Percentiles rank a stretch among this genome's conserved stretches.
Conservation (phyloP, 2,329 filamentous ascomycete genomes). For the Aspergillus jensenii region DNA sequence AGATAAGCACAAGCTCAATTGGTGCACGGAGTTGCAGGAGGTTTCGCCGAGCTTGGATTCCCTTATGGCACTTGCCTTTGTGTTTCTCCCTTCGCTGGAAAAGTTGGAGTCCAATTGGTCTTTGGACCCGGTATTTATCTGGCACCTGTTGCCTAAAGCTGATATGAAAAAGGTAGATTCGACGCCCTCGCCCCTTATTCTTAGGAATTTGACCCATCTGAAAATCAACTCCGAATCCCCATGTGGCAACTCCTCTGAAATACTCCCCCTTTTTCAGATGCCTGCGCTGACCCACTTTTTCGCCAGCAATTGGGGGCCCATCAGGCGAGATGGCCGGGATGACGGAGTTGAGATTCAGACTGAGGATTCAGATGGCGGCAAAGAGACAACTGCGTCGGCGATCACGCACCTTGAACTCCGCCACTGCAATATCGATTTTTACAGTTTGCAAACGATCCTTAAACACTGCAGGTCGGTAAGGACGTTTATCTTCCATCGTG, state of each 20-base stretch:
- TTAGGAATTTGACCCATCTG: constrained; percentile 9
- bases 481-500: constrained; percentile 11
- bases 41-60: constrained; percentile 5
- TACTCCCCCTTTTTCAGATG: constrained; percentile 7
- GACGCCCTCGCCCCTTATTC: constrained; percentile 1
- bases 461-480: neutral
- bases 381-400: neutral
- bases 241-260: constrained; percentile 5
- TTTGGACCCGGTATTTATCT: constrained; percentile 1
- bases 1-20: neutral
- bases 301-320: constrained; percentile 9
- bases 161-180: constrained; percentile 4
- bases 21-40: constrained; percentile 5
- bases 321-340: constrained; percentile 6
- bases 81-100: neutral
- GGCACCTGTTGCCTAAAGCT: constrained; percentile 3
- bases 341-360: neutral
- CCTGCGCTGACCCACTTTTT: constrained; percentile 12
- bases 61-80: constrained; percentile 4
- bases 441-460: neutral
- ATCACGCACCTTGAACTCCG: constrained; percentile 8
- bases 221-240: constrained; percentile 3
- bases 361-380: neutral
- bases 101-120: constrained; percentile 8
- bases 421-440: neutral